These are phyloP conservation scores for Pestalotiopsis sp. DNA, from an alignment of 2,329 filamentous ascomycete genomes.

Conservation along the genomic window DNA sequence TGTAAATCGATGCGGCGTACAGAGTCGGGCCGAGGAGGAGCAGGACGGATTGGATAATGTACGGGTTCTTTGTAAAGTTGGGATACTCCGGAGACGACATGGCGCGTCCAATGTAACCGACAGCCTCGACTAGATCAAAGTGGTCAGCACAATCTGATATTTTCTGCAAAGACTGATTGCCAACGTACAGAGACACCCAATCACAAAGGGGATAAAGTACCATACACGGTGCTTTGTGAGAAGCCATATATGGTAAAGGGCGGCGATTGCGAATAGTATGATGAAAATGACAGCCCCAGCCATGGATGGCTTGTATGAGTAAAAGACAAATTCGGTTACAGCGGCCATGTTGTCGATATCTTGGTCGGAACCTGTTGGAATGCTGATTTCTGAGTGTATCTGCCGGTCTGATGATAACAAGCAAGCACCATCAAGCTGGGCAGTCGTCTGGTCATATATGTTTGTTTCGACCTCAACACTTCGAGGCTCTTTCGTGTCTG, in stretches of 20 bases:
- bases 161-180: background rate
- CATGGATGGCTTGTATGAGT: conserved; percentile 12
- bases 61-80: conserved; percentile 39
- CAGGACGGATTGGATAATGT: conserved; percentile 42
- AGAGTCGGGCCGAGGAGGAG: conserved; percentile 45
- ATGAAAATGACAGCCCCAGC: conserved; percentile 35
- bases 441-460: background rate
- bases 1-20: conserved; percentile 48
- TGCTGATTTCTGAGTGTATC: background rate
- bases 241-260: conserved; percentile 39
- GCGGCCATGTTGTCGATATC: background rate
- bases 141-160: background rate
- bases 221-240: conserved; percentile 43
- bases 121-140: conserved; percentile 44
- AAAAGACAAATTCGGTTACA: conserved; percentile 11
- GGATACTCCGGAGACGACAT: conserved; percentile 44
- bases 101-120: conserved; percentile 56
- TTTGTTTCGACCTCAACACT: background rate
- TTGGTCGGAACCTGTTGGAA: background rate
- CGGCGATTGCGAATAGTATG: conserved; percentile 40
- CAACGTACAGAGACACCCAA: conserved; percentile 54
- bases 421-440: background rate
- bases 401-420: background rate
- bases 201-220: conserved; percentile 54
- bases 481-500: background rate